Base-by-base conservation (phyloP, 345 rosid species). In the Rhizophora apiculata region DNA sequence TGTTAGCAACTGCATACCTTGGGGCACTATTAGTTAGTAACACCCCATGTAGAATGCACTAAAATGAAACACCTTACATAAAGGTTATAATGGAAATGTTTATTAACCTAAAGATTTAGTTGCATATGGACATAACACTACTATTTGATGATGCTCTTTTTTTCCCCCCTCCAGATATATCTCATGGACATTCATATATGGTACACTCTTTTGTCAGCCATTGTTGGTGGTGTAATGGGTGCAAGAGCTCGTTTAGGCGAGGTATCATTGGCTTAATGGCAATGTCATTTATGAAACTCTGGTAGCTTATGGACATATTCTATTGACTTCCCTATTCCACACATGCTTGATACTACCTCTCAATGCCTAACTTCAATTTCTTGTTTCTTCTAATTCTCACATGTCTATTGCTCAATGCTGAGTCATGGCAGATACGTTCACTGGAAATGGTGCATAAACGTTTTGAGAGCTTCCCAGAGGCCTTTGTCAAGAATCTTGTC, bases 221-320 rank as follows among this genome's bases (percentile, higher is more conserved):
- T 95, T 76, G 76, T 95, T 72, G 99, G 98, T 75, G 99, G 99
- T 65, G 92, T 95, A 59, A 95, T 95, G 96, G 99, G 99, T 68
- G 99, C 99, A 67, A 82, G 93, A 72, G 96, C 83, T 81, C 96
- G 99, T 68, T 79, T 95, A 73, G 99, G 99, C 78, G 99, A 95
- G 96, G 99, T 95, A 84, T 55, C 54, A 63, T 31, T 62, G 39
- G 26, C 19, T 21, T 56, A 61, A 59, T 71, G 37, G 18, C 63
- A n/a, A n/a, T n/a, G 36, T 21, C 36, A 64, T 21, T 64, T 61
- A 56, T 2, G 60, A 2, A 56, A 56, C 60, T 56, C 24, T 24
- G 29, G 11, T 24, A 49, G 7, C 36, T 24, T 34, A 26, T 24
- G 53, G 19, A 70, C 36, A 15, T 0, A 15, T 26, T 62, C 21